Base-by-base conservation (phyloP, 768 basidiomycete species). In the Tricholomella constricta region DNA sequence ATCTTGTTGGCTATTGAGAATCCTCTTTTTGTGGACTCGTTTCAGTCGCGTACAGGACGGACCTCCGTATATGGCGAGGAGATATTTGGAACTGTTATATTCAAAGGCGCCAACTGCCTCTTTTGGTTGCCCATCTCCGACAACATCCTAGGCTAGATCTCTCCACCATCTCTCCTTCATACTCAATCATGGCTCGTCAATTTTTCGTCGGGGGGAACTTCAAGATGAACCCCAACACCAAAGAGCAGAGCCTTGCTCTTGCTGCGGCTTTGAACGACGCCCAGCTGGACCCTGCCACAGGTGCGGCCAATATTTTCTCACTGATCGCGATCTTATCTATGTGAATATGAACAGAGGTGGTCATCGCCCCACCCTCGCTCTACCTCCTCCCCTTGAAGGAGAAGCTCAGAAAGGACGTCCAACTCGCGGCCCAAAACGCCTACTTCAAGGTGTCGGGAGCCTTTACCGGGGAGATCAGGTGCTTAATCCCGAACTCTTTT, bases 201-300 rank as follows among this genome's bases (percentile, higher is more conserved):
- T 96, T 95, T 77, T 95, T 97, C 67, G 94, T 91, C 63, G 96
- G 96, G 57, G 92, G 94, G 26, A 98, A 98, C 82, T 98, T 96
- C 84, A 99, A 98, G 80, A 88, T 98, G 87, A 96, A 98, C 78
- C 90, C 90, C 25, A 76, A 77, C 53, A 81, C 85, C 32, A 77
- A 77, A 58, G 78, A 79, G 58, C 79, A 84, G 61, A 87, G 89
- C 70, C 74, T 74, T 58, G 72, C 75, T 38, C 81, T 99, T 64
- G 72, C 91, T 61, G 71, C 82, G 46, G 66, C 76, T 44, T 74
- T 99, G 48, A 97, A 97, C 76, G 72, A 83, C 3, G 92, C 93
- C 47, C 75, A 83, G 45, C 73, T 98, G 46, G 91, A 96, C 68
- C 75, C 83, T 20, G 68, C 78, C 32, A 86, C 88, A 48, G 94